Base-by-base conservation (phyloP, 129 eudicot species). In the Artemisia tridentata region DNA sequence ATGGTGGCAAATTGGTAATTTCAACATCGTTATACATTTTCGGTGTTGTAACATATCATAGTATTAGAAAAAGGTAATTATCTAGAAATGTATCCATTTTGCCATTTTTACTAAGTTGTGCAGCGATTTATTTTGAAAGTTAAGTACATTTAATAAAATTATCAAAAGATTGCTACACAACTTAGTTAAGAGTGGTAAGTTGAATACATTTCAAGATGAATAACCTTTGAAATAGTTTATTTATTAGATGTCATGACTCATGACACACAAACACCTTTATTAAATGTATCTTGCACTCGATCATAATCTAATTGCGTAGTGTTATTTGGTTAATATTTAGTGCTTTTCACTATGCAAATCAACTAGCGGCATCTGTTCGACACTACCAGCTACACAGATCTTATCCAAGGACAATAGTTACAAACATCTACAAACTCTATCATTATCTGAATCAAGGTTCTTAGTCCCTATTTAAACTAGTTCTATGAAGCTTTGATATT, bases 361-460 rank as follows among this genome's bases (percentile, higher is more conserved):
- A 52, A 52, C 57, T 4, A 31, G 64, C 25, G 17, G 17, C 3
- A 23, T 20, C 23, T 58, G 41, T 58, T 3, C 13, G 12, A 58
- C 23, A 25, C 38, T 58, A 58, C 64, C 64, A 20, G 64, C 64
- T 58, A 23, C 38, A 20, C n/a, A 23, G 13, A 23, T 20, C 31
- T 58, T 58, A 58, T 20, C 43, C 57, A 13, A 15, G 16, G 57
- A 52, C 19, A 52, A 13, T 52, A 52, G 57, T 52, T 52, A 52
- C 18, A 3, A 52, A 15, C 15, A n/a, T 52, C 57, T 52, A 3
- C 38, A 58, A 23, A 20, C 31, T 23, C n/a, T 20, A 58, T 58
- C 38, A 3, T n/a, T 58, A 58, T 58, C 64, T 10, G 38, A 58
- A 58, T 58, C 64, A 11, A 58, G 64, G 64, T 58, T 52, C 57